Conservation (phyloP, 345 rosid genomes). For the Eucalyptus viminalis region DNA sequence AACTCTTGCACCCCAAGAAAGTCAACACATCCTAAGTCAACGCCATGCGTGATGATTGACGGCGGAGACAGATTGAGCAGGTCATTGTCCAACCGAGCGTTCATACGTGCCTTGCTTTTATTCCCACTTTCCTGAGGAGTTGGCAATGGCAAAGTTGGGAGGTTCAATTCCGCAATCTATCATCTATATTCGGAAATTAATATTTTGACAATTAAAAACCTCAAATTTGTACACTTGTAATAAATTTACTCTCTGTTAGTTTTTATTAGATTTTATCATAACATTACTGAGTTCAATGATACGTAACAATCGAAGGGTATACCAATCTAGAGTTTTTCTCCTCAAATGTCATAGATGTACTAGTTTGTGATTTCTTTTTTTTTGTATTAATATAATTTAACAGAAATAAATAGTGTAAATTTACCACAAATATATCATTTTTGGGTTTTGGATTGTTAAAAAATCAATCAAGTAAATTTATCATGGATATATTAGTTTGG, state of each 20-base stretch:
- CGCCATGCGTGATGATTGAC: neutral
- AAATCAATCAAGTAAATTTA: too few relatives aligned
- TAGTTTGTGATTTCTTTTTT: too few relatives aligned
- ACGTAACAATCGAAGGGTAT: fast-evolving
- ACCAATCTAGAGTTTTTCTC: too few relatives aligned
- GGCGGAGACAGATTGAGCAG: neutral
- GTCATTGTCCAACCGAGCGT: neutral
- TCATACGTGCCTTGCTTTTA: neutral
- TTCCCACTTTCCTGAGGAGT: neutral
- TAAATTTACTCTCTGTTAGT: too few relatives aligned
- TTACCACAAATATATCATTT: fast-evolving
- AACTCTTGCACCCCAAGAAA: neutral
- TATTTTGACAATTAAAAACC: too few relatives aligned
- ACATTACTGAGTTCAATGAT: too few relatives aligned
- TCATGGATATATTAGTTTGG: fast-evolving
- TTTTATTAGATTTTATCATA: too few relatives aligned
- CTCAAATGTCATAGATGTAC: too few relatives aligned
- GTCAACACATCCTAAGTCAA: neutral
- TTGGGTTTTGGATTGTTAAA: fast-evolving
- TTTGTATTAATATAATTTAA: fast-evolving
- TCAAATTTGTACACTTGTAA: too few relatives aligned
- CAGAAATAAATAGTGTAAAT: fast-evolving
- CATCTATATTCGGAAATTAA: neutral
- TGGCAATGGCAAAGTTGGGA: neutral
- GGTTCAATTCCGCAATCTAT: neutral